phyloP scores from a whole-genome alignment of 495 filamentous ascomycete genomes.

The Xylaria scruposa region DNA sequence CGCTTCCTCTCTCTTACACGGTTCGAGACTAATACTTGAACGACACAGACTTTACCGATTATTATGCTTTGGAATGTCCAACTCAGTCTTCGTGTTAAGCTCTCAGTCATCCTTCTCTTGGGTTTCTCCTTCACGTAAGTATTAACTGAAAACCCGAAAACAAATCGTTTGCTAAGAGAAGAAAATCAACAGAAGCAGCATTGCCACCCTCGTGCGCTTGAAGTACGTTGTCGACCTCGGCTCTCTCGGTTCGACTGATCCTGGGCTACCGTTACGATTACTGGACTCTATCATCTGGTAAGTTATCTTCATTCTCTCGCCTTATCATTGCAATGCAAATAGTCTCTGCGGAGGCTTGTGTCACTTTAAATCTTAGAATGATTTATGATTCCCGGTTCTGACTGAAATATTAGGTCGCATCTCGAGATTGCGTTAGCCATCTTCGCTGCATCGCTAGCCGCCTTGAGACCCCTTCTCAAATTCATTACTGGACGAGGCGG shows the following conservation, averaged over 20 bases:
- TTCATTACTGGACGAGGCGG: not conserved
- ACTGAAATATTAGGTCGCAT: conserved; percentile 12
- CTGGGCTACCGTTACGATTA: conserved; percentile 9
- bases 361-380: not conserved
- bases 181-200: conserved; percentile 20
- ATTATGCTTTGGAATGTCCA: conserved; percentile 20
- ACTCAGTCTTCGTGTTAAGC: conserved; percentile 22
- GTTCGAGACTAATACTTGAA: not conserved
- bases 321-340: not conserved
- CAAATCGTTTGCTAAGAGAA: not conserved
- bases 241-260: conserved; percentile 17
- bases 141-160: not conserved
- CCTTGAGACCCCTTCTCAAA: conserved; percentile 18
- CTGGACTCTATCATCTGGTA: conserved; percentile 21
- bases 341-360: not conserved
- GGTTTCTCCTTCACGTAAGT: conserved; percentile 27
- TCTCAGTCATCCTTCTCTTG: conserved; percentile 18
- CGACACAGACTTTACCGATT: conserved; percentile 10
- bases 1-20: not conserved
- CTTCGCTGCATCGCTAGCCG: conserved; percentile 16
- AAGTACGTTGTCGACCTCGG: conserved; percentile 24
- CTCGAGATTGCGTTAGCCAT: conserved; percentile 23
- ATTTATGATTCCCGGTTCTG: not conserved
- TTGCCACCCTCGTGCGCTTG: conserved; percentile 20
- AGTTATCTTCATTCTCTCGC: not conserved